These are phyloP conservation scores for Rosa hybrid DNA, from an alignment of 331 rosid species.

Conservation along the genomic window DNA sequence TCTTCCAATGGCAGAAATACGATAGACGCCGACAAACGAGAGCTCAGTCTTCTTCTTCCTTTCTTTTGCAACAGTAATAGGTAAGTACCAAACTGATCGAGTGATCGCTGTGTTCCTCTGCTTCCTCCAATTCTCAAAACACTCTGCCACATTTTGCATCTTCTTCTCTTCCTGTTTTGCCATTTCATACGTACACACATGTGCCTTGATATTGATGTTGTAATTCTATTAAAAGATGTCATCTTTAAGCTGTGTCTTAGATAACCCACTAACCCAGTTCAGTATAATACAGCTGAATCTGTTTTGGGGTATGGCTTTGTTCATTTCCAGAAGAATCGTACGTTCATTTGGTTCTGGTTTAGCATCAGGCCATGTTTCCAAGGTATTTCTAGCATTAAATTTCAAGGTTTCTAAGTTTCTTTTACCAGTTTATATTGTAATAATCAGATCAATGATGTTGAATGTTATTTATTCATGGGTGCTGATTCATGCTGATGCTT, in stretches of 20 bases:
- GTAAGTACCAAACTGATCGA: no score
- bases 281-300: background rate
- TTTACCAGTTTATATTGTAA: background rate
- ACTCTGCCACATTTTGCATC: no score
- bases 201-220: background rate
- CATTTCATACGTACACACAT: no score
- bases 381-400: conserved; percentile 34
- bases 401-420: background rate
- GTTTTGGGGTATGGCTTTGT: conserved; percentile 52
- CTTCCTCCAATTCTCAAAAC: no score
- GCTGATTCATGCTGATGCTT: no score
- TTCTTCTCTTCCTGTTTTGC: no score
- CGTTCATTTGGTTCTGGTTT: conserved; percentile 52
- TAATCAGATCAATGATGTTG: background rate
- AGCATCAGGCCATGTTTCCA: conserved; percentile 40
- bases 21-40: no score
- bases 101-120: no score
- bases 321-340: conserved; percentile 54
- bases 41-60: no score
- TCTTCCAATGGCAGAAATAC: no score
- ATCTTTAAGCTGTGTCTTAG: background rate
- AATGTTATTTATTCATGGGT: background rate
- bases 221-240: background rate
- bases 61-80: no score
- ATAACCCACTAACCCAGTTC: conserved; percentile 21